A percentile compares a stretch with the other conserved stretches of the same genome.
Evolutionary conservation across 2,329 filamentous ascomycete genomes (phyloP).

Genomic region (Orbilia brochopaga): DNA sequence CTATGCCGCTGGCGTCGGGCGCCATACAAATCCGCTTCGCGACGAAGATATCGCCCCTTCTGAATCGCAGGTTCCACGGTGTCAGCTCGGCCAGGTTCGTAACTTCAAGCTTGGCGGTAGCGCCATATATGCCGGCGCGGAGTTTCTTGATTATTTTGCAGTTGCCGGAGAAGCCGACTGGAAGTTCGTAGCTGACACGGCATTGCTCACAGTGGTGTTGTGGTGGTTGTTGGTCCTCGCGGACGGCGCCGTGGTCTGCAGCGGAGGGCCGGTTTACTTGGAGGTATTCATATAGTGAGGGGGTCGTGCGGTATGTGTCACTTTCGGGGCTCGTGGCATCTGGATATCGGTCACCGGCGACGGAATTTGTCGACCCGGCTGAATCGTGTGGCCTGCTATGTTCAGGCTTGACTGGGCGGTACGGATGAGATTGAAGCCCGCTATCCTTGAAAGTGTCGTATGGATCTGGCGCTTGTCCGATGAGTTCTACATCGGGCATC

Average conservation of each 20-base stretch:
- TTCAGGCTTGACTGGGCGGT: too few relatives aligned
- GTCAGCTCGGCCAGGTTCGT: not conserved
- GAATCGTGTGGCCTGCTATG: too few relatives aligned
- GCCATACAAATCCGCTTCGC: conserved; percentile 22
- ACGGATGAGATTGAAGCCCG: too few relatives aligned
- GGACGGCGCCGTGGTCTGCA: not conserved
- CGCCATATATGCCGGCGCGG: conserved; percentile 19
- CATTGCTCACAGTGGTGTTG: not conserved
- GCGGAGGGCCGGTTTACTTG: not conserved
- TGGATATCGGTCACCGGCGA: too few relatives aligned
- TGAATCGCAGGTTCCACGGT: conserved; percentile 3
- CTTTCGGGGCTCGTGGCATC: too few relatives aligned
- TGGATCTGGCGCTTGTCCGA: too few relatives aligned
- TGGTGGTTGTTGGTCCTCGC: not conserved
- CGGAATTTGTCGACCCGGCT: too few relatives aligned
- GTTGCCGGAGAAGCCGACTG: not conserved
- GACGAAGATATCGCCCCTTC: conserved; percentile 8
- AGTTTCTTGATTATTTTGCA: conserved; percentile 11
- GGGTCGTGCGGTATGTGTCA: too few relatives aligned
- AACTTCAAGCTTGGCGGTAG: conserved; percentile 22
- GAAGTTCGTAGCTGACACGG: conserved; percentile 21
- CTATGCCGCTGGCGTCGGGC: not conserved
- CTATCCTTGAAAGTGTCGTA: too few relatives aligned
- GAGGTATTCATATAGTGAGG: not conserved
- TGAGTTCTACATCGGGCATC: too few relatives aligned